Conservation (phyloP, 345 rosid genomes). For the Bruguiera gymnorhiza region DNA sequence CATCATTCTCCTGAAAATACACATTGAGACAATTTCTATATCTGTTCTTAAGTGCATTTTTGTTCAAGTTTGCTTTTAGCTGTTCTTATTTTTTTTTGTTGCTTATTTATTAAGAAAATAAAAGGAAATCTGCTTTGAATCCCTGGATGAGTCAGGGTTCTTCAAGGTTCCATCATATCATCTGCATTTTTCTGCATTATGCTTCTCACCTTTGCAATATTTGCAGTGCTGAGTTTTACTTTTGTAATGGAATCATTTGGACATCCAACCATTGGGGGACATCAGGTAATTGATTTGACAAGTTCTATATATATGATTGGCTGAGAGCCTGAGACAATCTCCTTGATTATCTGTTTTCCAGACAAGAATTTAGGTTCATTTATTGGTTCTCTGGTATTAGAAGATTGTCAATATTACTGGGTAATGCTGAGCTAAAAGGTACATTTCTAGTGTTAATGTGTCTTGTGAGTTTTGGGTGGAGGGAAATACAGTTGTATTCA, state of each 20-base stretch:
- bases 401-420: no score
- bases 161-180: not conserved
- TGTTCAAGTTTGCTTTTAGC: constrained; percentile 12
- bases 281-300: no score
- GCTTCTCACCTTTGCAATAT: not conserved
- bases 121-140: constrained; percentile 35
- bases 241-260: not conserved
- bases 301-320: no score
- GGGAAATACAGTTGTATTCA: no score
- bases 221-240: not conserved
- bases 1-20: constrained; percentile 95
- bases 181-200: not conserved
- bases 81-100: constrained; percentile 18
- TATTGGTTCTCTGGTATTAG: no score
- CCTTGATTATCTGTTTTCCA: no score
- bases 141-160: constrained; percentile 13
- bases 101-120: constrained; percentile 35
- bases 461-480: no score
- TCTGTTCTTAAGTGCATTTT: constrained; percentile 36
- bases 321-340: no score
- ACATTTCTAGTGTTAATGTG: no score
- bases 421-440: no score
- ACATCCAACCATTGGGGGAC: not conserved
- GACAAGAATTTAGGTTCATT: no score
- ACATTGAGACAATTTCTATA: constrained; percentile 79